Percentiles rank a stretch among this genome's conserved stretches.
These are phyloP conservation scores for Claviceps monticola DNA, from an alignment of 2,329 filamentous ascomycete genomes.

Conservation along the genomic window DNA sequence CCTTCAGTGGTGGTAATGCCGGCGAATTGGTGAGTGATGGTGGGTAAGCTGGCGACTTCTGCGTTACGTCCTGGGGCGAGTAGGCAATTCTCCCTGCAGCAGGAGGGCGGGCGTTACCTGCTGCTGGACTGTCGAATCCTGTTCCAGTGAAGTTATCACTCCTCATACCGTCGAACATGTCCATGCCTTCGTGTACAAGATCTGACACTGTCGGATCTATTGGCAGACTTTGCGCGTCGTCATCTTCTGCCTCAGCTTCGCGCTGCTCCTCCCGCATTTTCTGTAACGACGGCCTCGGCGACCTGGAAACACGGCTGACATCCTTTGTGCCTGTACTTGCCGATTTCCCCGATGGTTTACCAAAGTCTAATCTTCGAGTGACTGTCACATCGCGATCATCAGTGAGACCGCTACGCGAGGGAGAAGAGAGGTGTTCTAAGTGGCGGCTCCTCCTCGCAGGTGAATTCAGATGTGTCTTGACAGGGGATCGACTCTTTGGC, in stretches of 20 bases:
- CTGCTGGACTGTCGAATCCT: constrained; percentile 5
- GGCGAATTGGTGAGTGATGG: not conserved
- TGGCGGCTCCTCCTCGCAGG: constrained; percentile 49
- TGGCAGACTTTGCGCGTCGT: constrained; percentile 7
- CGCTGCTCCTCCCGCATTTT: constrained; percentile 1
- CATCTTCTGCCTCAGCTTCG: constrained; percentile 14
- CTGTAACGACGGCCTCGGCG: constrained; percentile 3
- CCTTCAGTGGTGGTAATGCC: not conserved
- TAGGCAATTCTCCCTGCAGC: not conserved
- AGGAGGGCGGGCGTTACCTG: constrained; percentile 1
- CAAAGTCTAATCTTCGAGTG: constrained; percentile 42
- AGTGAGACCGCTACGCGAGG: constrained; percentile 24
- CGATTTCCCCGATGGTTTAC: constrained; percentile 10
- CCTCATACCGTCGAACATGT: constrained; percentile 23
- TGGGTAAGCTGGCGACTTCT: not conserved
- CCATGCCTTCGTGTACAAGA: constrained; percentile 28
- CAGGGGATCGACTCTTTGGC: constrained; percentile 41
- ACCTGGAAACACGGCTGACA: constrained; percentile 14
- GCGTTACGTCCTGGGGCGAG: constrained; percentile 5
- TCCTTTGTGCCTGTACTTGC: constrained; percentile 2
- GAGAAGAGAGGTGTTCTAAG: constrained; percentile 38
- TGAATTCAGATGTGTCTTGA: constrained; percentile 46
- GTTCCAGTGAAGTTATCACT: constrained; percentile 7
- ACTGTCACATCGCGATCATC: constrained; percentile 27
- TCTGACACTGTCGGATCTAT: constrained; percentile 12